A percentile compares a stretch with the other conserved stretches of the same genome.
These are phyloP conservation scores for Hericium coralloides DNA, from an alignment of 768 basidiomycete genomes.

Conservation along the genomic window DNA sequence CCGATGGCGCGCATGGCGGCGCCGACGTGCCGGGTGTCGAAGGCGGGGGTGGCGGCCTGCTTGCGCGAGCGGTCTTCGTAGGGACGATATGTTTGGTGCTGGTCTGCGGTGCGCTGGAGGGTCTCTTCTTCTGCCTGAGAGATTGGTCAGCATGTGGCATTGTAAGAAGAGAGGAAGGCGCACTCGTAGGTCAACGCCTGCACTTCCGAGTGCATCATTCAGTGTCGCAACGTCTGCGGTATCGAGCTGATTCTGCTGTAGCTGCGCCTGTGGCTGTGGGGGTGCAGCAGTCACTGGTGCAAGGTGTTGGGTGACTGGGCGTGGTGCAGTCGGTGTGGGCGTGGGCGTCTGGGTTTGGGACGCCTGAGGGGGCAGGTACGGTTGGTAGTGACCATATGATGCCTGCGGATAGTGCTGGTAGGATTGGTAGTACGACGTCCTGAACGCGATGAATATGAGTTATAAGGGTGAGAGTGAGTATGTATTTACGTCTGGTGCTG, in stretches of 20 bases:
- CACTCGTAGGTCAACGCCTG: slow-evolving; percentile 80
- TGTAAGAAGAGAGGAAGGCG: slow-evolving; percentile 12
- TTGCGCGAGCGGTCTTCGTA: slow-evolving; percentile 76
- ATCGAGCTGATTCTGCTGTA: slow-evolving; percentile 29
- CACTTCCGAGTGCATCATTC: slow-evolving; percentile 80
- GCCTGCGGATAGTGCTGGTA: slow-evolving; percentile 17
- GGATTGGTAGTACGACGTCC: slow-evolving; percentile 13
- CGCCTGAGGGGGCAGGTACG: slow-evolving; percentile 14
- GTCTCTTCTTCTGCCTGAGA: slow-evolving; percentile 78
- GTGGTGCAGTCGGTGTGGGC: neutral
- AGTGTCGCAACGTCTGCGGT: slow-evolving; percentile 68
- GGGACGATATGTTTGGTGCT: slow-evolving; percentile 51
- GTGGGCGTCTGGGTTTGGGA: slow-evolving; percentile 18
- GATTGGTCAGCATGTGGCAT: neutral
- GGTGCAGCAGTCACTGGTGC: slow-evolving; percentile 18
- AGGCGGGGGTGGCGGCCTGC: slow-evolving; percentile 60
- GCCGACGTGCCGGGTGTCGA: slow-evolving; percentile 58
- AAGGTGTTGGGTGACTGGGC: slow-evolving; percentile 16
- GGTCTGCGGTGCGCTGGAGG: slow-evolving; percentile 56
- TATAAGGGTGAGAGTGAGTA: neutral
- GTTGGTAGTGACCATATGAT: slow-evolving; percentile 24
- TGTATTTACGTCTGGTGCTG: slow-evolving; percentile 11
- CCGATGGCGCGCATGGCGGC: slow-evolving; percentile 61
- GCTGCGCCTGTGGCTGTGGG: slow-evolving; percentile 1
- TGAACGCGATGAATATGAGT: slow-evolving; percentile 3